Base-by-base conservation (phyloP, 2,329 filamentous ascomycete species). In the Simplicillium sp. region DNA sequence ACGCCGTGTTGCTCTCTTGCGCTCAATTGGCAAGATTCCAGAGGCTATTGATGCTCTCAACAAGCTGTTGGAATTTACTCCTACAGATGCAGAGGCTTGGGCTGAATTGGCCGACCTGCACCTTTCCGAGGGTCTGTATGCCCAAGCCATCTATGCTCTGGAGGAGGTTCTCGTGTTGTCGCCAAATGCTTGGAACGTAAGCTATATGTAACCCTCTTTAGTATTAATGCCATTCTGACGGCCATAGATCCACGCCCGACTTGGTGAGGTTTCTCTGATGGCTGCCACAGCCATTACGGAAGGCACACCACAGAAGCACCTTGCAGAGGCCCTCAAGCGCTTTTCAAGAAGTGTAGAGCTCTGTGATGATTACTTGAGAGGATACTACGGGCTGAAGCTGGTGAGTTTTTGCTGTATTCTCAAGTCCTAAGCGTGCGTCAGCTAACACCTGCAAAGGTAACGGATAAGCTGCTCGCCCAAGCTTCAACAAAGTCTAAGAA, bases 161-260 rank as follows among this genome's bases (percentile, higher is more conserved):
- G 92, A 98, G 60, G 92, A 98, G 60, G 87, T 94, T 15, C 63
- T 98, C 35, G 68, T 97, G 39, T 71, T 94, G 43, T 77, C 80
- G 40, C 90, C 92, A 4, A 94, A 95, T 66, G 87, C 90, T 15
- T 98, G 92, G 89, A 97, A 94, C 68, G 86, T 92, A 60, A 59
- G 84, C 60, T 44, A 29, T n/a, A 16, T 38, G 7, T 16, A 31
- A 18, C 9, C 11, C 20, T 33, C 34, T 35, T 14, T 11, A 44
- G 7, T 36, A 31, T 25, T 59, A 33, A 59, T 47, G 44, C 9
- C n/a, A 25, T 25, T 25, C 15, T 20, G 7, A 36, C 14, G 8
- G 28, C 40, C 45, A n/a, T 54, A 92, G 84, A 77, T 94, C 48
- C 88, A 96, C 60, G 89, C 89, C 38, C 80, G 84, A 37, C 64